Base-by-base conservation (phyloP, 2,329 filamentous ascomycete species). In the Pyrenochaeta sp. region DNA sequence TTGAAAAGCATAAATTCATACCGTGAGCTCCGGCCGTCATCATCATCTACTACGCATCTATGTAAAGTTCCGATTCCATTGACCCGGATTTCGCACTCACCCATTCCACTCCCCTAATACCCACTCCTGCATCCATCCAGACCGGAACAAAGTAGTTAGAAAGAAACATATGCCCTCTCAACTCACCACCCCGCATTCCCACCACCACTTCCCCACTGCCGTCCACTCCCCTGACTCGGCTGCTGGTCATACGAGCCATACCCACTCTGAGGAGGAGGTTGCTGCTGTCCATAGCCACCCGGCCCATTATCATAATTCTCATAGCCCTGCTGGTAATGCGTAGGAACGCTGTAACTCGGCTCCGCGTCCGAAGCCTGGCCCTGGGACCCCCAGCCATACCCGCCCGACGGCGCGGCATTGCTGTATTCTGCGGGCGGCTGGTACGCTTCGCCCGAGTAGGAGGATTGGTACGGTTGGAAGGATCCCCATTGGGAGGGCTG, bases 401-500 rank as follows among this genome's bases (percentile, higher is more conserved):
- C 55, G n/a, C 55, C 57, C 24, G 51, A 35, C 7, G 65, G 64
- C 8, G 48, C 44, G 8, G 57, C 48, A 27, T 61, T 60, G 28
- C 53, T 63, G 43, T 64, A 62, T 26, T 64, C 59, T 1, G 59
- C 57, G 7, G 62, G 58, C 5, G 58, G 50, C 41, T 58, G 63
- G 31, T 67, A 64, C 3, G 49, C 58, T 21, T 61, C 62, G 13
- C 63, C 64, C 2, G 60, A 44, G 41, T 71, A 65, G 4, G 58
- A 60, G 3, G 64, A 68, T 44, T 71, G 62, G 41, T 71, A 70
- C 1, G 68, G 68, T 22, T 69, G 65, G 55, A 71, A 71, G 19
- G 28, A 42, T 7, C 54, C 57, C 62, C 63, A 67, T 27, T 60
- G 51, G 5, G 60, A 55, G 3, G 65, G 61, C 32, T 65, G 58